These are phyloP conservation scores for Sporothrix pallida DNA, from an alignment of 2,329 filamentous ascomycete species.

Conservation along the genomic window DNA sequence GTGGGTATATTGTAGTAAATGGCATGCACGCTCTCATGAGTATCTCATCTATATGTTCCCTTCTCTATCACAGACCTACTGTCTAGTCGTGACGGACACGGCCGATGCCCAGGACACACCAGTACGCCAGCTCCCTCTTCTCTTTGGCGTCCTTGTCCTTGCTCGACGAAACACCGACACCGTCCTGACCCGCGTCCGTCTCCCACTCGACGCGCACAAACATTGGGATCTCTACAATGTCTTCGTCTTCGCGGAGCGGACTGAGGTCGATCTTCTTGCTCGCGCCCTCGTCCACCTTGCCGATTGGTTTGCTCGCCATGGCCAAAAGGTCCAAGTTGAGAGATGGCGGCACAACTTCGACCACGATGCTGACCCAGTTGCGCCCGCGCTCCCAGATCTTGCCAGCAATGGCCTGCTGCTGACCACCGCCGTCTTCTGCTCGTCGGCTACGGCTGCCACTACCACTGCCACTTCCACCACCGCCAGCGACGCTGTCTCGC, in stretches of 20 bases:
- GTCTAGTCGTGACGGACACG: slow-evolving; percentile 64
- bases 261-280: slow-evolving; percentile 47
- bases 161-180: slow-evolving; percentile 61
- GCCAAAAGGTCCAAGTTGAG: slow-evolving; percentile 51
- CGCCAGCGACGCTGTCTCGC: slow-evolving; percentile 54
- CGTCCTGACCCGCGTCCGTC: slow-evolving; percentile 66
- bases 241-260: slow-evolving; percentile 64
- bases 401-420: slow-evolving; percentile 76
- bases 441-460: slow-evolving; percentile 47
- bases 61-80: too few relatives aligned
- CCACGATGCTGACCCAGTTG: slow-evolving; percentile 93
- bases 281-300: slow-evolving; percentile 40
- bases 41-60: not conserved
- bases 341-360: slow-evolving; percentile 80
- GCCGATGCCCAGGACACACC: slow-evolving; percentile 90
- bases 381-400: slow-evolving; percentile 95
- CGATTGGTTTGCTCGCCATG: slow-evolving; percentile 41
- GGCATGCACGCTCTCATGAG: not conserved
- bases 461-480: slow-evolving; percentile 43
- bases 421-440: slow-evolving; percentile 49
- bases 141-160: slow-evolving; percentile 69
- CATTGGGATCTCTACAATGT: slow-evolving; percentile 85
- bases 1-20: slow-evolving; percentile 21
- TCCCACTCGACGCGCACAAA: slow-evolving; percentile 95
- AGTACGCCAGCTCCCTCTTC: slow-evolving; percentile 90